A percentile compares a stretch with the other conserved stretches of the same genome.
phyloP scores from a whole-genome alignment of 352 stramenopile species.

The Phytopythium ostracodes region DNA sequence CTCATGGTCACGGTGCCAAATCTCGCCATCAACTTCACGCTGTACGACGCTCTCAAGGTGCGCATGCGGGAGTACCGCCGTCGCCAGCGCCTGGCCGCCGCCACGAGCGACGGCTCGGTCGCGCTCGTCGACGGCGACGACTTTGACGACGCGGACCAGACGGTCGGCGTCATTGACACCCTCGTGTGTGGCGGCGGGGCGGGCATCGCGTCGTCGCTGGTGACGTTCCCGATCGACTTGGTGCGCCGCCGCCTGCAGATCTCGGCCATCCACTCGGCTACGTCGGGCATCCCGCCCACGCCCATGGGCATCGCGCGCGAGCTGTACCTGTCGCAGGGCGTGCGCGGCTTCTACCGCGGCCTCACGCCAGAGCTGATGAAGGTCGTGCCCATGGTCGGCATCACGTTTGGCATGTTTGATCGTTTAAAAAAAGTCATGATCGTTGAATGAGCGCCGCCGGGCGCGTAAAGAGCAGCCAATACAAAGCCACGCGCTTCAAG shows the following conservation, averaged over 20 bases:
- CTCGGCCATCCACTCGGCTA: conserved; percentile 76
- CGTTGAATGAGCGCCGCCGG: conserved; percentile 1
- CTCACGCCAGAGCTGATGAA: conserved; percentile 95
- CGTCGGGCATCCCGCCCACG: conserved; percentile 65
- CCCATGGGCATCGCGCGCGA: conserved; percentile 70
- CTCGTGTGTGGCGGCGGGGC: conserved; percentile 88
- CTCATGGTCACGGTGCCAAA: conserved; percentile 95
- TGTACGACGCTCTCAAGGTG: conserved; percentile 94
- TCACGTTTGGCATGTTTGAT: conserved; percentile 96
- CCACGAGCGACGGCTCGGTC: conserved; percentile 19
- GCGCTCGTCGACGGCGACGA: conserved; percentile 12
- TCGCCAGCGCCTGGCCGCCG: conserved; percentile 24
- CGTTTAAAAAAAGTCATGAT: conserved; percentile 89
- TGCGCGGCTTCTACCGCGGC: conserved; percentile 84
- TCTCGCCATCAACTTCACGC: conserved; percentile 94
- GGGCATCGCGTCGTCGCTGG: conserved; percentile 88
- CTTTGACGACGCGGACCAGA: conserved; percentile 12
- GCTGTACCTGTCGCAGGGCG: conserved; percentile 62
- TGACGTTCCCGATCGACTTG: conserved; percentile 96
- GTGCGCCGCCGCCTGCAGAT: conserved; percentile 94
- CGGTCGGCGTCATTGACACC: conserved; percentile 78
- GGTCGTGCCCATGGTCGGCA: conserved; percentile 96
- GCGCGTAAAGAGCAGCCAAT: background rate
- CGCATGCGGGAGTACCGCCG: conserved; percentile 75
- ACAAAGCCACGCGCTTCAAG: background rate